These are phyloP conservation scores for Penicillium pulvis DNA, from an alignment of 495 filamentous ascomycete species.

Conservation along the genomic window DNA sequence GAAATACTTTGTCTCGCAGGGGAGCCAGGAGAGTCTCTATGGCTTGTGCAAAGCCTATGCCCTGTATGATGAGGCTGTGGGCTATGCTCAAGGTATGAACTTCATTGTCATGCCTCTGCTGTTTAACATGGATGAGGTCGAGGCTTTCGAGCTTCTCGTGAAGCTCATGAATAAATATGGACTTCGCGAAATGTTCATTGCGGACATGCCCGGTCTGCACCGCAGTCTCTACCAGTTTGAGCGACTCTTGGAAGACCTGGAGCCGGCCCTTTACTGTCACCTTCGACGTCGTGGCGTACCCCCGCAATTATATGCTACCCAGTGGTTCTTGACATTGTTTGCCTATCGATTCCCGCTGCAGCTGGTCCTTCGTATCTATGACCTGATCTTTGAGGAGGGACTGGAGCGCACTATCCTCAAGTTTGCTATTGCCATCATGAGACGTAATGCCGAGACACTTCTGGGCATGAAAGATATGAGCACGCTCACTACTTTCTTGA, in stretches of 20 bases:
- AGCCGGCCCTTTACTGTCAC: constrained; percentile 94
- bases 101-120: constrained; percentile 97
- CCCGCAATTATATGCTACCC: constrained; percentile 92
- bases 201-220: constrained; percentile 96
- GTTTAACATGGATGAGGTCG: constrained; percentile 98
- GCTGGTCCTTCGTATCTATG: constrained; percentile 93
- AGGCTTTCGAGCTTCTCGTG: constrained; percentile 92
- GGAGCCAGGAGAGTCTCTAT: constrained; percentile 92
- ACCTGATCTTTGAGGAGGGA: constrained; percentile 93
- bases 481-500: constrained; percentile 81
- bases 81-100: constrained; percentile 99
- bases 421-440: constrained; percentile 93
- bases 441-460: constrained; percentile 80
- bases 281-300: constrained; percentile 83
- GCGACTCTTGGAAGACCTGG: constrained; percentile 88
- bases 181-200: constrained; percentile 88
- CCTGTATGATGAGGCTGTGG: constrained; percentile 88
- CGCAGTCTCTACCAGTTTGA: constrained; percentile 94
- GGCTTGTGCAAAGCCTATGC: constrained; percentile 98
- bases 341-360: constrained; percentile 97
- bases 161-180: constrained; percentile 96
- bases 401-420: constrained; percentile 86
- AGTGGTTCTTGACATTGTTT: constrained; percentile 99
- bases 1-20: constrained; percentile 83
- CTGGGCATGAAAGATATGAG: constrained; percentile 89